A percentile compares a stretch with the other conserved stretches of the same genome.
phyloP scores from a whole-genome alignment of 2,329 filamentous ascomycete genomes.

The Stenocarpella maydis region DNA sequence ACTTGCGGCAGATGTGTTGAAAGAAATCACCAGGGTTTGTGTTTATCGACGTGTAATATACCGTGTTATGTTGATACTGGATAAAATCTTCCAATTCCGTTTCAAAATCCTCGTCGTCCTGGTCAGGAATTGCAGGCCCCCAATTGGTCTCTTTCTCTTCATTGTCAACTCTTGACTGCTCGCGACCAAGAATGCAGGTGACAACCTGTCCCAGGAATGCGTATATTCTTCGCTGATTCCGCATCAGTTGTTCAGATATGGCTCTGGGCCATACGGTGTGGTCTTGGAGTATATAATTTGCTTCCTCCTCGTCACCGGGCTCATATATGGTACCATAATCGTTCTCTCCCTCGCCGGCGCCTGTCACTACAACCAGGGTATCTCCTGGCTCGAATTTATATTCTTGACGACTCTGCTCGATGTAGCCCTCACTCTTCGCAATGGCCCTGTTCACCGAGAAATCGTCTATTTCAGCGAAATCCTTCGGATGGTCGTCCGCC shows the following conservation, averaged over 20 bases:
- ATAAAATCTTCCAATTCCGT: too few species aligned
- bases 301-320: neutral
- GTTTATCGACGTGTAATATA: neutral
- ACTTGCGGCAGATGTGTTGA: too few species aligned
- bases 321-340: neutral
- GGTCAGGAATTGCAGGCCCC: neutral
- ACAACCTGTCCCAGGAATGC: neutral
- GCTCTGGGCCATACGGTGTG: neutral
- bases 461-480: neutral
- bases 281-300: fast-evolving
- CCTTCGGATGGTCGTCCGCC: neutral
- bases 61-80: neutral
- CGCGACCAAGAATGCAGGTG: neutral
- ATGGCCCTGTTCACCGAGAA: neutral
- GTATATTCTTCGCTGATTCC: conserved; percentile 1
- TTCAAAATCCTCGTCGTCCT: too few species aligned
- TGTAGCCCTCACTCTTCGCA: neutral
- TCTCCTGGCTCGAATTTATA: neutral
- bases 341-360: neutral
- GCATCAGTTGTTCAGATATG: neutral
- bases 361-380: neutral
- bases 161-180: neutral
- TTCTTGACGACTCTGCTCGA: neutral
- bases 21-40: too few species aligned
- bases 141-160: neutral